Evolutionary conservation across 192 early-diverging fungal species (phyloP).

Genomic region (Backusella tuberculispora): DNA sequence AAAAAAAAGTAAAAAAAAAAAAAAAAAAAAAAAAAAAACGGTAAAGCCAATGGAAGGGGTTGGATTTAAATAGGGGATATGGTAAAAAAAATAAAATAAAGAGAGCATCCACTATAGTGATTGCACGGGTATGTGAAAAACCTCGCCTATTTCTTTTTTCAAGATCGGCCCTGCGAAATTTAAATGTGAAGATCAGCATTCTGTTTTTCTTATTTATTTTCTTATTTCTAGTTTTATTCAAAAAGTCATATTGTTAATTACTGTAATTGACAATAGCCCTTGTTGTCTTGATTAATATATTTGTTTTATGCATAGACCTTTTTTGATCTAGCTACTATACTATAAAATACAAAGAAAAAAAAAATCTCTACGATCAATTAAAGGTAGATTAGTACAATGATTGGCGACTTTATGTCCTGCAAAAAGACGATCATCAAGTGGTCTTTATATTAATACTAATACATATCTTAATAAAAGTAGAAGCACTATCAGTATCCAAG

Average conservation of each 20-base stretch:
- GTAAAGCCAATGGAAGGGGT: background rate
- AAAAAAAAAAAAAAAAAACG: no score
- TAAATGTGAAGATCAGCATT: conserved; percentile 19
- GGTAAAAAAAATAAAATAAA: background rate
- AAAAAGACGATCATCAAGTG: conserved; percentile 11
- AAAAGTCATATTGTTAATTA: conserved; percentile 25
- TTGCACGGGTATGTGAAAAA: conserved; percentile 10
- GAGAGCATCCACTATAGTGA: background rate
- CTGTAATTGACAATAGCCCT: conserved; percentile 23
- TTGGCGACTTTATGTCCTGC: conserved; percentile 10
- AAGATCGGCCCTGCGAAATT: conserved; percentile 2
- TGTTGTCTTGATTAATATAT: conserved; percentile 19
- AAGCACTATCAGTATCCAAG: background rate
- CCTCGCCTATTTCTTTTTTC: background rate
- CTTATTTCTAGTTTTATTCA: background rate
- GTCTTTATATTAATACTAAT: background rate
- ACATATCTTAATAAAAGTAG: background rate
- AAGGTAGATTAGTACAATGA: conserved; percentile 1
- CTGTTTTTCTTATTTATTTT: conserved; percentile 6
- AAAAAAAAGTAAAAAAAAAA: no score
- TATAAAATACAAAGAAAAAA: conserved; percentile 9
- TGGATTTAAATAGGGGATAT: background rate
- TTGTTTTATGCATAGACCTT: conserved; percentile 8
- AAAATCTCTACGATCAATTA: background rate
- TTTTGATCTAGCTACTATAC: conserved; percentile 16